These are phyloP conservation scores for Phytophthora ramorum DNA, from an alignment of 352 stramenopile species.

Conservation along the genomic window DNA sequence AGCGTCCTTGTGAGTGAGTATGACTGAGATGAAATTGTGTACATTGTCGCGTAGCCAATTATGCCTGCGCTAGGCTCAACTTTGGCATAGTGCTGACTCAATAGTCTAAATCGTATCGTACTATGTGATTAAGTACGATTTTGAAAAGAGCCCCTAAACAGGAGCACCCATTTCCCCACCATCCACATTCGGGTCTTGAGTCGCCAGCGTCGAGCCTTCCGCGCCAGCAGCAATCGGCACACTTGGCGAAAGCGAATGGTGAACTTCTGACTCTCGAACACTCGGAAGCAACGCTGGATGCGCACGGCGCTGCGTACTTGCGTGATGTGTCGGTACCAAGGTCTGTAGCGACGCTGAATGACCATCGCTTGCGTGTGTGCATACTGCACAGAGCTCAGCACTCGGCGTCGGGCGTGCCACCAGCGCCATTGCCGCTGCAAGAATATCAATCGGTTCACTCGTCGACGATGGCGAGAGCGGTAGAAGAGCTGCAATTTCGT, in stretches of 20 bases:
- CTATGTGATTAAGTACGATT: too few species aligned
- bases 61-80: too few species aligned
- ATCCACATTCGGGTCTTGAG: constrained; percentile 22
- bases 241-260: constrained; percentile 42
- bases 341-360: constrained; percentile 51
- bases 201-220: constrained; percentile 27
- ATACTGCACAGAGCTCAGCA: constrained; percentile 19
- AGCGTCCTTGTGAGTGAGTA: too few species aligned
- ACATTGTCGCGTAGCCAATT: too few species aligned
- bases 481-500: constrained; percentile 50
- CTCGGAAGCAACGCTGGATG: constrained; percentile 54
- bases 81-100: too few species aligned
- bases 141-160: too few species aligned
- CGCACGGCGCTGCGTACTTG: constrained; percentile 30
- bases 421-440: constrained; percentile 52
- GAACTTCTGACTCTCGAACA: constrained; percentile 48
- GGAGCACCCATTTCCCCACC: constrained; percentile 28
- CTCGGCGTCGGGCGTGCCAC: constrained; percentile 20
- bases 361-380: constrained; percentile 25
- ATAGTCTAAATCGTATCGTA: too few species aligned
- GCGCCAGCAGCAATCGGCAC: constrained; percentile 38
- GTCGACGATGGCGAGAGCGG: constrained; percentile 35
- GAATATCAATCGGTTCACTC: constrained; percentile 28
- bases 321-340: constrained; percentile 19
- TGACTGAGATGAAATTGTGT: too few species aligned